These are phyloP conservation scores for Saccharomycopsis sp. DNA, from an alignment of 805 yeast species.

Conservation along the genomic window DNA sequence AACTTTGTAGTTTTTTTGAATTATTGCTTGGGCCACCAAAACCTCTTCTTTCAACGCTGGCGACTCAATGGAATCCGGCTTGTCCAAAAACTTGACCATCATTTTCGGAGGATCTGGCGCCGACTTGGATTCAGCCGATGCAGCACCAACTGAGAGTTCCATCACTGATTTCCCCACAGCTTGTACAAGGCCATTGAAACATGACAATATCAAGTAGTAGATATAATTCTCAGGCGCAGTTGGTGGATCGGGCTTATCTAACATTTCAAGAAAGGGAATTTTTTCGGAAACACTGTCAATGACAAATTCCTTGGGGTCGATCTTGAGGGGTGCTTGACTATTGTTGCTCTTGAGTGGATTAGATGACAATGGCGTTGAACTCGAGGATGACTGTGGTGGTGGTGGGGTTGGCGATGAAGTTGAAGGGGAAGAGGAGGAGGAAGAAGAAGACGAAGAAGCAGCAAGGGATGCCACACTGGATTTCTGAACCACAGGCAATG, in stretches of 20 bases:
- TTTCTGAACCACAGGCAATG: slow-evolving; percentile 16
- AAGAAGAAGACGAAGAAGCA: no score
- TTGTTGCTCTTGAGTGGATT: no score
- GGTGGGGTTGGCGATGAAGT: slow-evolving; percentile 10
- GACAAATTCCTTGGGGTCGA: slow-evolving; percentile 9
- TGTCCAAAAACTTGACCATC: slow-evolving; percentile 24
- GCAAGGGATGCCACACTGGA: not conserved
- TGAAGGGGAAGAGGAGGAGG: no score
- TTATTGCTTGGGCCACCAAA: slow-evolving; percentile 23
- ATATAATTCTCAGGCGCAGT: slow-evolving; percentile 52
- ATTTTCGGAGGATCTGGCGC: not conserved
- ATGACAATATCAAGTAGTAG: slow-evolving; percentile 45
- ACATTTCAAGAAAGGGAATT: slow-evolving; percentile 56
- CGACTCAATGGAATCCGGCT: slow-evolving; percentile 14
- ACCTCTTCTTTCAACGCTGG: slow-evolving; percentile 10
- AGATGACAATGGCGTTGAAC: no score
- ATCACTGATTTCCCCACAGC: slow-evolving; percentile 52
- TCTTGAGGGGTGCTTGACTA: no score
- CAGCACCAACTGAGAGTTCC: slow-evolving; percentile 28
- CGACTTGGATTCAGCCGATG: no score
- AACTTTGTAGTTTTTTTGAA: slow-evolving; percentile 30
- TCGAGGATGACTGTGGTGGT: not conserved
- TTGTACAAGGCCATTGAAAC: slow-evolving; percentile 51
- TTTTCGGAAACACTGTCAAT: slow-evolving; percentile 34
- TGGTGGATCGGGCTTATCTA: slow-evolving; percentile 80